phyloP scores from a whole-genome alignment of 345 rosid genomes.

The Anacardium occidentale region DNA sequence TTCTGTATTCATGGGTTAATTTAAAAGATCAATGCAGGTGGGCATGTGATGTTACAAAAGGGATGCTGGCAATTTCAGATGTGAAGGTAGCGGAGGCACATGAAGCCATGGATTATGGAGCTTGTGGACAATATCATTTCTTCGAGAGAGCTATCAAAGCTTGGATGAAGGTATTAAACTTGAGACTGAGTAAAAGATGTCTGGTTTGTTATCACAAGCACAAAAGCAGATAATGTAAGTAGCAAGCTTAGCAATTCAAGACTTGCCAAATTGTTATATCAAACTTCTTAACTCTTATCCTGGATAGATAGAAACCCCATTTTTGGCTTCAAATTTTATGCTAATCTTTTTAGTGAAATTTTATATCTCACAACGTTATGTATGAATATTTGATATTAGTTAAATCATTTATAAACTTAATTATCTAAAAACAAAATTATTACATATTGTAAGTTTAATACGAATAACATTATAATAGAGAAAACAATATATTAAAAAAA shows the following conservation, averaged over 20 bases:
- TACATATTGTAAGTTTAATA: no score
- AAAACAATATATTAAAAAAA: no score
- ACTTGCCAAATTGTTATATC: constrained; percentile 25
- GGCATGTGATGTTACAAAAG: constrained; percentile 30
- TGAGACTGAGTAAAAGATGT: constrained; percentile 23
- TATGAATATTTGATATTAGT: no score
- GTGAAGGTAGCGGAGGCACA: constrained; percentile 42
- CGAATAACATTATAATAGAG: no score
- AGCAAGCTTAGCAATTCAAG: constrained; percentile 27
- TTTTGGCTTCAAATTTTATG: no score
- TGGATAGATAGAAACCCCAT: constrained; percentile 8
- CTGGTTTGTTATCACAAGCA: constrained; percentile 17
- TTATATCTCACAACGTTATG: no score
- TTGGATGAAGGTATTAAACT: constrained; percentile 29
- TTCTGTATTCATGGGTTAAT: neutral
- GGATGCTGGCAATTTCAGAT: constrained; percentile 28
- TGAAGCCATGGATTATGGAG: constrained; percentile 39
- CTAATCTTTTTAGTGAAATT: no score
- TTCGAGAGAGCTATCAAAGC: constrained; percentile 27
- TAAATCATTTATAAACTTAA: no score
- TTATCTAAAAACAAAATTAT: no score
- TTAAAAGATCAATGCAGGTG: constrained; percentile 18
- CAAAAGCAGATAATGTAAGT: constrained; percentile 16
- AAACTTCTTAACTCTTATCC: constrained; percentile 20
- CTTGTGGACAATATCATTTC: constrained; percentile 36